Percentiles rank a stretch among this genome's conserved stretches.
Conservation (phyloP, 31 red algal species). For the Odonthalia washingtoniensis region DNA sequence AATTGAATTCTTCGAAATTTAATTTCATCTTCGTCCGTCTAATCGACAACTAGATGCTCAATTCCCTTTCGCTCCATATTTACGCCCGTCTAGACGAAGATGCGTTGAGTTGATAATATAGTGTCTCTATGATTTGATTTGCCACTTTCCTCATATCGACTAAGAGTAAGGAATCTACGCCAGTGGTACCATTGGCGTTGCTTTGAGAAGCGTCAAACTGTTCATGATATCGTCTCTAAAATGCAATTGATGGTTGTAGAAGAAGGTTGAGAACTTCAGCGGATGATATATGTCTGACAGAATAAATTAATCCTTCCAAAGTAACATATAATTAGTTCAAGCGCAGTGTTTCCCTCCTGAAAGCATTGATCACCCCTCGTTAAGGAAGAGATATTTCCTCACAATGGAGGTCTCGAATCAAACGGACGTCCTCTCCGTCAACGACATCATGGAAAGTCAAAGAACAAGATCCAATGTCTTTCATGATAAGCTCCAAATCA, state of each 20-base stretch:
- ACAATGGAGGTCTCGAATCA: not conserved
- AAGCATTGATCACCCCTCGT: not conserved
- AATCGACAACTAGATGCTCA: no score
- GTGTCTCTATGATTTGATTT: no score
- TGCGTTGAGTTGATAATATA: no score
- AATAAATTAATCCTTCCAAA: not conserved
- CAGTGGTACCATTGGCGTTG: no score
- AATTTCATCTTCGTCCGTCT: no score
- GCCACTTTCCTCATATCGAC: no score
- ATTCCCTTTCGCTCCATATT: no score
- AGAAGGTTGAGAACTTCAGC: not conserved
- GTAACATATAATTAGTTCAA: not conserved
- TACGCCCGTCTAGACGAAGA: no score
- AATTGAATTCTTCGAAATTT: no score
- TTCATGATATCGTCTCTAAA: not conserved
- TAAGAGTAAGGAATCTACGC: no score
- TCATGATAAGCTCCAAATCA: not conserved
- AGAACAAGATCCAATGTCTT: not conserved
- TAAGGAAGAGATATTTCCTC: not conserved
- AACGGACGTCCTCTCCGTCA: not conserved
- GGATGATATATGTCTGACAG: not conserved
- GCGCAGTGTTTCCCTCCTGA: not conserved
- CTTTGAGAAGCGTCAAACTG: no score
- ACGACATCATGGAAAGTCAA: not conserved
- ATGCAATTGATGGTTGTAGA: not conserved